Evolutionary conservation across 441 rosid species (phyloP).

Genomic region (Pelargonium myrrhifolium): DNA sequence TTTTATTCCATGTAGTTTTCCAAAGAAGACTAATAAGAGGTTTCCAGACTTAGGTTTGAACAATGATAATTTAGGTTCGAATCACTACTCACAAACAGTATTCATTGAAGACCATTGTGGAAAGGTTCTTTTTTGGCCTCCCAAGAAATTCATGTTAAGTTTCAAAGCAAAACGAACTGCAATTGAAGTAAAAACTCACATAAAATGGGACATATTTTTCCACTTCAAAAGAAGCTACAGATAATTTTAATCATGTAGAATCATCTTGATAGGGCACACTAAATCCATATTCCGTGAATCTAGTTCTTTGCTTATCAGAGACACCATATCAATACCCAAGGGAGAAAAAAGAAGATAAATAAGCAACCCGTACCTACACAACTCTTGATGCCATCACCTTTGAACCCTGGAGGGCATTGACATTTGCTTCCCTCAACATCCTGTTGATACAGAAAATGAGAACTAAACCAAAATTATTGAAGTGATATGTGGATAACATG

Average conservation of each 20-base stretch:
- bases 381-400: constrained; percentile 72
- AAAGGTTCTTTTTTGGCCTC: too few relatives aligned
- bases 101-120: too few relatives aligned
- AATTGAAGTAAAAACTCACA: too few relatives aligned
- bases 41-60: too few relatives aligned
- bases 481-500: background rate
- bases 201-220: background rate
- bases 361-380: constrained; percentile 52
- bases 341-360: constrained; percentile 7
- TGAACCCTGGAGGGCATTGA: constrained; percentile 77
- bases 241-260: background rate
- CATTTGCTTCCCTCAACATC: constrained; percentile 56
- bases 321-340: background rate
- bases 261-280: background rate
- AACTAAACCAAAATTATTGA: constrained; percentile 12
- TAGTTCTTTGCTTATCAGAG: background rate
- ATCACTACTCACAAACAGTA: too few relatives aligned
- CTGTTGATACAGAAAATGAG: constrained; percentile 34
- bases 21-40: too few relatives aligned
- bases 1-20: too few relatives aligned
- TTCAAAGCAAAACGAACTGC: too few relatives aligned
- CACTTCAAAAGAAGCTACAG: background rate
- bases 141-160: too few relatives aligned
- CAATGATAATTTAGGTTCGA: too few relatives aligned
- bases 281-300: background rate